Evolutionary conservation across 345 rosid genomes (phyloP).

Genomic region (Lepidium africanum): DNA sequence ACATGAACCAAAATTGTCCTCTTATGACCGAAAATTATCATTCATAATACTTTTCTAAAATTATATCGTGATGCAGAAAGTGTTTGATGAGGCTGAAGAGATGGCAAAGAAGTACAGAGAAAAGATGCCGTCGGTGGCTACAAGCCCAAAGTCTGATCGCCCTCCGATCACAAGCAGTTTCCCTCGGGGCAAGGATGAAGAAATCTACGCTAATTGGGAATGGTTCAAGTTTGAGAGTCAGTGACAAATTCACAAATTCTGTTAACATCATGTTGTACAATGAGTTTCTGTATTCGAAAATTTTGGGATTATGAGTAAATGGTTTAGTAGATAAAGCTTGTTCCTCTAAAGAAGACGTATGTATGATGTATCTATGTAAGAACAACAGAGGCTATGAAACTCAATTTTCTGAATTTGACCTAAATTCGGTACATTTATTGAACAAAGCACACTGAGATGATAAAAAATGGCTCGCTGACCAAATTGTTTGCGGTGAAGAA

Average conservation of each 20-base stretch:
- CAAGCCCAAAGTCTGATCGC: slow-evolving; percentile 17
- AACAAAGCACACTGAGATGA: background rate
- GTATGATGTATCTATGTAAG: background rate
- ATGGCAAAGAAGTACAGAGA: slow-evolving; percentile 76
- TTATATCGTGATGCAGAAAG: slow-evolving; percentile 38
- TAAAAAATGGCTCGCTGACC: background rate
- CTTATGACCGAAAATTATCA: background rate
- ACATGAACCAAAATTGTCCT: background rate
- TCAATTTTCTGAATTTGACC: background rate
- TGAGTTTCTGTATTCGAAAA: slow-evolving; percentile 1
- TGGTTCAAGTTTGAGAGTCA: slow-evolving; percentile 79
- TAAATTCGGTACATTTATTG: slow-evolving; percentile 2
- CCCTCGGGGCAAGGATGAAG: slow-evolving; percentile 45
- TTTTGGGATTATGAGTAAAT: slow-evolving; percentile 16
- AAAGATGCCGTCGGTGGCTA: slow-evolving; percentile 36
- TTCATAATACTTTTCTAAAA: background rate
- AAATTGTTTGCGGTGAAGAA: background rate
- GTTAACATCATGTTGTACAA: slow-evolving; percentile 1
- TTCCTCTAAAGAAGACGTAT: background rate
- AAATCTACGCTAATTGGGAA: slow-evolving; percentile 70
- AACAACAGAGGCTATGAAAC: background rate
- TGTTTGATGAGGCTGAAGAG: slow-evolving; percentile 74
- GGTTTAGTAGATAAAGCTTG: background rate
- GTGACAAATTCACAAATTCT: background rate
- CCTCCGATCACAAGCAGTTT: slow-evolving; percentile 28